Evolutionary conservation across 495 filamentous ascomycete genomes (phyloP), one percentile per base, ranked within the genome.

Genomic region (Lasiosphaeria miniovina): DNA sequence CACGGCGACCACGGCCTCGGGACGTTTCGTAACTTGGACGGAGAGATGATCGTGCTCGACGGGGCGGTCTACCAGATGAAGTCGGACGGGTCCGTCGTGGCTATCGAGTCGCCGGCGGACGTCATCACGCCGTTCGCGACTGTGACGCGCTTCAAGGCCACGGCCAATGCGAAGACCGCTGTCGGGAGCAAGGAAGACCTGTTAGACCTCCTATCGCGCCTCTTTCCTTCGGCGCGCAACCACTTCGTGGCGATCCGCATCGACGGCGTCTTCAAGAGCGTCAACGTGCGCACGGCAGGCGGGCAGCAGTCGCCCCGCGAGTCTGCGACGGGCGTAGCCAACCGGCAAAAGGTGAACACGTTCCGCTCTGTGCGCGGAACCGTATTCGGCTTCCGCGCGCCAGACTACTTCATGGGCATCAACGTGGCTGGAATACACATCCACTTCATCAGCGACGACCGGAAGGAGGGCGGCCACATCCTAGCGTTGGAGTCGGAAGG

Each of bases 1-100:
- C 74, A 80, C 59, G 80, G 81, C 67, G 70, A 75, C 66, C 77
- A 79, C 64, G 80, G 81, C 31, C 72, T 83, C 0, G 81, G 81
- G 15, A 83, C 81, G n/a, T 77, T 82, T 57, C 60, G 61, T 10
- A 55, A 65, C 58, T 77, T 84, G 63, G 71, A 73, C 49, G 80
- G 80, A 64, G 81, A 83, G 65, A 77, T 83, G 65, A 74, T 82
- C 36, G 67, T 82, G n/a, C 61, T 83, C 12, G 77, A 82, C 57
- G 69, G 71, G 55, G 61, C 65, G 9, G 68, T 74, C 34, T 82
- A 80, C 64, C 80, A 82, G 66, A 75, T 76, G 68, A 74, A 72
- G 33, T 61, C 67, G 24, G 73, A 75, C 40, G 77, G 77, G 14
- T 62, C 64, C 34, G 63, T 75, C 31, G 61, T 63, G 0, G 62